Base-by-base conservation (phyloP, 805 yeast species). In the Teunomyces tritomae region DNA sequence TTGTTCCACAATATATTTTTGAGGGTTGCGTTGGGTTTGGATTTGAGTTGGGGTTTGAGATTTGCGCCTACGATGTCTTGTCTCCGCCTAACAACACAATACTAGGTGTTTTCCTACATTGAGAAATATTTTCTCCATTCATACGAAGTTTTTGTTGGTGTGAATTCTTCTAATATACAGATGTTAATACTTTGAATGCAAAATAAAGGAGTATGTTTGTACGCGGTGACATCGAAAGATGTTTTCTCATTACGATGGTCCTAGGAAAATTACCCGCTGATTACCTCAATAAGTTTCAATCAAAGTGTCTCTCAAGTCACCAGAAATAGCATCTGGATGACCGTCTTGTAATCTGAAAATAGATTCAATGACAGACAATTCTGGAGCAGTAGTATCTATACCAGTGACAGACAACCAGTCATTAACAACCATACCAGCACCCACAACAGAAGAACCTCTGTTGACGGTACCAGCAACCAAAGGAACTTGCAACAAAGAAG, bases 361-460 rank as follows among this genome's bases (percentile, higher is more conserved):
- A 66, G 96, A 86, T 76, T 95, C 99, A 57, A 94, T 82, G 50
- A 94, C 99, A 59, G 96, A 89, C 63, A 94, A 78, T 73, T 94
- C 99, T 43, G 99, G 97, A 42, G 99, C 98, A 55, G 99, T 91
- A 49, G 99, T 94, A 73, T 94, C 98, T 58, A 89, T 79, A 56
- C 99, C 99, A 42, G 96, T 79, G 37, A 95, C 98, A 28, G 98
- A 95, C 57, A 92, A 76, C 95, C 97, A 94, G 74, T 94, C 99
- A 67, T 94, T 94, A 45, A 91, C 99, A 46, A 94, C 98, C 84
- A 94, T 84, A 58, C 99, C 99, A 41, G 97, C 98, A 62, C 99
- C 99, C 51, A 94, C 96, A 43, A 92, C 97, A 4, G 96, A 73
- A 27, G 97, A 89, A 71, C 99, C 99, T 70, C 99, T 85, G 77